phyloP scores from a whole-genome alignment of 2,329 filamentous ascomycete genomes.

The Fonsecaea monophora region DNA sequence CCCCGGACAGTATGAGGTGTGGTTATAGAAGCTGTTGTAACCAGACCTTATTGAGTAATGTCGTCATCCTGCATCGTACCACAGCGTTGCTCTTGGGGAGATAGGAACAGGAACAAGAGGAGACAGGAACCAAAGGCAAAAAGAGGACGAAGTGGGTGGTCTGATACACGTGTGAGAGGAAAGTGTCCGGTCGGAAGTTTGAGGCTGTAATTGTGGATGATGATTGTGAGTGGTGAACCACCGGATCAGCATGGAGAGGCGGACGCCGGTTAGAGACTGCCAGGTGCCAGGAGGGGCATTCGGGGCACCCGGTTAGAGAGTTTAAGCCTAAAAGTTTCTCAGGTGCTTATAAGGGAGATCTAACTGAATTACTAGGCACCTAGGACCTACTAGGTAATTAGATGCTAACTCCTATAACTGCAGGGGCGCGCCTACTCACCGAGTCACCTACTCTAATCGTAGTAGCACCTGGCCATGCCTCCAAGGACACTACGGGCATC shows the following conservation, averaged over 20 bases:
- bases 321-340: neutral
- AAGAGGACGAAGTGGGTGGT: slow-evolving; percentile 2
- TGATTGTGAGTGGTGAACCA: neutral
- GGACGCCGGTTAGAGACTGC: neutral
- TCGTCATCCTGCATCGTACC: neutral
- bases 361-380: neutral
- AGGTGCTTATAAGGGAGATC: neutral
- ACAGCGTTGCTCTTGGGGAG: neutral
- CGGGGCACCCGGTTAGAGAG: neutral
- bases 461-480: neutral
- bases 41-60: neutral
- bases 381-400: neutral
- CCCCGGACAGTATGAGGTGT: slow-evolving; percentile 48
- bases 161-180: neutral
- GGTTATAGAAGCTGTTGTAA: slow-evolving; percentile 42
- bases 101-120: slow-evolving; percentile 5
- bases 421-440: neutral
- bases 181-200: neutral
- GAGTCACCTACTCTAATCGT: too few relatives aligned
- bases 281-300: too few relatives aligned
- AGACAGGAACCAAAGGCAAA: slow-evolving; percentile 3
- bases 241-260: too few relatives aligned
- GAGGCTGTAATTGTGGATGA: neutral
- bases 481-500: neutral
- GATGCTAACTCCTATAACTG: neutral